Percentiles rank a stretch among this genome's conserved stretches.
These are phyloP conservation scores for Pythium vanterpoolii DNA, from an alignment of 352 stramenopile genomes.

Conservation along the genomic window DNA sequence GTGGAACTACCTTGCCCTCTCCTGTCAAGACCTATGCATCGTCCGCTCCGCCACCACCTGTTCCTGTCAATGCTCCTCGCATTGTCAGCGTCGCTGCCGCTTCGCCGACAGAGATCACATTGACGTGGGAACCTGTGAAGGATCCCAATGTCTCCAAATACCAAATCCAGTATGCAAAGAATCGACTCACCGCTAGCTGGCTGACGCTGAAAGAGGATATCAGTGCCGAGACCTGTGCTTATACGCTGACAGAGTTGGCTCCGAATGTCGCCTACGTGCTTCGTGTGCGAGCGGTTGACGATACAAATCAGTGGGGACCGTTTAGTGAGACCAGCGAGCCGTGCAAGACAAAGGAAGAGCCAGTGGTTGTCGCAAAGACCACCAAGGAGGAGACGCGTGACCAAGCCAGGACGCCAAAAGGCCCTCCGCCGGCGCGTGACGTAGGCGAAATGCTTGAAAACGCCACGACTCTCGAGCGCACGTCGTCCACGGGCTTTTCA, in stretches of 20 bases:
- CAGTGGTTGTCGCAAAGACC: not conserved
- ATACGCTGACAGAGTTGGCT: slow-evolving; percentile 49
- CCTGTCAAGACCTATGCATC: not conserved
- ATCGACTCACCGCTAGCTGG: slow-evolving; percentile 76
- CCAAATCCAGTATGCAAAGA: slow-evolving; percentile 82
- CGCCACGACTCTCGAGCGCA: slow-evolving; percentile 5
- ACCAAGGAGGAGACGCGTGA: not conserved
- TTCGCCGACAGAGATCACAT: slow-evolving; percentile 55
- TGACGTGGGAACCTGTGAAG: slow-evolving; percentile 72
- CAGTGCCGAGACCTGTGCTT: slow-evolving; percentile 44
- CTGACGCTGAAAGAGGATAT: slow-evolving; percentile 75
- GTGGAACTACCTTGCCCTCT: not conserved
- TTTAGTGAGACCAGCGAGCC: slow-evolving; percentile 71
- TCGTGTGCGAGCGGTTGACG: slow-evolving; percentile 54
- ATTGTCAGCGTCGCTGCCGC: slow-evolving; percentile 54
- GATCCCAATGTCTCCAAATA: slow-evolving; percentile 62
- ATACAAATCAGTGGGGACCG: slow-evolving; percentile 56
- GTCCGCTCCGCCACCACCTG: not conserved
- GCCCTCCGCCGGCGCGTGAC: slow-evolving; percentile 8
- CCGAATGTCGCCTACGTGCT: slow-evolving; percentile 70
- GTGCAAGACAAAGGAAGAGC: slow-evolving; percentile 41
- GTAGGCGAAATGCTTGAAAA: slow-evolving; percentile 24
- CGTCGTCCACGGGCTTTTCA: slow-evolving; percentile 14
- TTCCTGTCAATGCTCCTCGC: slow-evolving; percentile 34
- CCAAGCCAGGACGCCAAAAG: slow-evolving; percentile 9